A percentile compares a stretch with the other conserved stretches of the same genome.
Conservation (phyloP, 2,329 filamentous ascomycete genomes). For the Apiospora phragmitis region DNA sequence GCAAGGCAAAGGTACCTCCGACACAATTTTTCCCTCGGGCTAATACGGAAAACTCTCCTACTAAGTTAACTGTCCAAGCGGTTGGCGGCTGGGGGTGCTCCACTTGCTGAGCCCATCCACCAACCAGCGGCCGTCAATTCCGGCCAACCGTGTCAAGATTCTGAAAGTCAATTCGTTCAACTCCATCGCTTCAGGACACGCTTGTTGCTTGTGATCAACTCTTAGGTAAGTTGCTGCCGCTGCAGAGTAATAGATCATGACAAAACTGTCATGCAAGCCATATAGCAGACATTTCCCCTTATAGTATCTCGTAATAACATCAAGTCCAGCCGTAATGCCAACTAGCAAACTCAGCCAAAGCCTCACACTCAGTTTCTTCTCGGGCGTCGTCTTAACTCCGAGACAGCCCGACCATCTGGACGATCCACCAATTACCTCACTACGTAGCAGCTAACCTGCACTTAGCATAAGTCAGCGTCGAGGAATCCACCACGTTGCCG, state of each 20-base stretch:
- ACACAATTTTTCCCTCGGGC: slow-evolving; percentile 12
- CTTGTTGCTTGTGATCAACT: neutral
- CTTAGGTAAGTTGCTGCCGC: neutral
- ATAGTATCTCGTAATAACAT: neutral
- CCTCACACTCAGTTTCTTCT: neutral
- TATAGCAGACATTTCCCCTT: neutral
- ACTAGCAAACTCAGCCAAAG: neutral
- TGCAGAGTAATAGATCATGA: neutral
- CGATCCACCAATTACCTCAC: slow-evolving; percentile 5
- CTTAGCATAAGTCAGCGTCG: neutral
- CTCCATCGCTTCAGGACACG: no score
- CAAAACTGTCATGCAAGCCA: neutral
- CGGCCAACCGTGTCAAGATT: slow-evolving; percentile 1
- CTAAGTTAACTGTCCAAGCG: neutral
- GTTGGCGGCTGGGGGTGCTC: neutral
- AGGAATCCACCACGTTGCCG: neutral
- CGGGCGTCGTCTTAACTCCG: neutral
- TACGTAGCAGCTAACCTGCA: neutral
- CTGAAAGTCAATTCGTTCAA: neutral
- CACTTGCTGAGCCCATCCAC: neutral
- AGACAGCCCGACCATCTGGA: neutral
- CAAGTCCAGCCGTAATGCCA: neutral
- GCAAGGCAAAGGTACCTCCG: neutral
- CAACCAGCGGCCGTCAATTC: neutral
- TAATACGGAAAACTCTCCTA: slow-evolving; percentile 11